These are phyloP conservation scores for Curvularia eragrostidis DNA, from an alignment of 2,329 filamentous ascomycete genomes.

Conservation along the genomic window DNA sequence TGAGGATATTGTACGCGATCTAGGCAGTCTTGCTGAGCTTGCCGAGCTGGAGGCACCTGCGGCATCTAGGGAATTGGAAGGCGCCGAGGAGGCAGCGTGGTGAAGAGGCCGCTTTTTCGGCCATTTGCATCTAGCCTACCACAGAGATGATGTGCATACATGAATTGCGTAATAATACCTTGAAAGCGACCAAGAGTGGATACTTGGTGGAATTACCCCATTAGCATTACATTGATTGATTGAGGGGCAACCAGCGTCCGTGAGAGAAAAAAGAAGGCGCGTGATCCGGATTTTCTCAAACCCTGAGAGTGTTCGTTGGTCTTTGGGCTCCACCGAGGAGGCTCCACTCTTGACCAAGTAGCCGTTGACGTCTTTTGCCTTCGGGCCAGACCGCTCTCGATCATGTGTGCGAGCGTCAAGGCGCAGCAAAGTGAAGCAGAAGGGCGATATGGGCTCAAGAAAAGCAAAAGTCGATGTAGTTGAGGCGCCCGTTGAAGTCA, in stretches of 20 bases:
- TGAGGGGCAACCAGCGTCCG: conserved; percentile 6
- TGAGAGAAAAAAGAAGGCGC: conserved; percentile 3
- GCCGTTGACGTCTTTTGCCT: conserved; percentile 3
- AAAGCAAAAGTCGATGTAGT: conserved; percentile 10
- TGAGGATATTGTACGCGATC: conserved; percentile 41
- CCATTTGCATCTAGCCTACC: conserved; percentile 26
- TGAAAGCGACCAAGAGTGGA: conserved; percentile 1
- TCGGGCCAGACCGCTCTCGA: conserved; percentile 17
- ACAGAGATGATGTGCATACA: conserved; percentile 20
- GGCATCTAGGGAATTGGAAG: conserved; percentile 15
- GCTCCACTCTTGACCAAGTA: conserved; percentile 19
- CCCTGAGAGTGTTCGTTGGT: conserved; percentile 25
- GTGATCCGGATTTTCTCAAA: conserved; percentile 16
- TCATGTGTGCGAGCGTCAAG: conserved; percentile 12
- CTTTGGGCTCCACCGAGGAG: conserved; percentile 21
- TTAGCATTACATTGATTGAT: not conserved
- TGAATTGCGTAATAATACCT: conserved; percentile 27
- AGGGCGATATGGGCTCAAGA: conserved; percentile 8
- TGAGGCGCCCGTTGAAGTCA: conserved; percentile 2
- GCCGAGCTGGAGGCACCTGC: conserved; percentile 41
- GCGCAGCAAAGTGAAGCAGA: conserved; percentile 13
- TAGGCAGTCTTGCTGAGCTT: conserved; percentile 40
- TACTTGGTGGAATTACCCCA: not conserved
- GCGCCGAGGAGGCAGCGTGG: conserved; percentile 15
- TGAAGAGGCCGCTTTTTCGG: conserved; percentile 24